These are phyloP conservation scores for Sordariomycetes sp. DNA, from an alignment of 2,329 filamentous ascomycete genomes.

Conservation along the genomic window DNA sequence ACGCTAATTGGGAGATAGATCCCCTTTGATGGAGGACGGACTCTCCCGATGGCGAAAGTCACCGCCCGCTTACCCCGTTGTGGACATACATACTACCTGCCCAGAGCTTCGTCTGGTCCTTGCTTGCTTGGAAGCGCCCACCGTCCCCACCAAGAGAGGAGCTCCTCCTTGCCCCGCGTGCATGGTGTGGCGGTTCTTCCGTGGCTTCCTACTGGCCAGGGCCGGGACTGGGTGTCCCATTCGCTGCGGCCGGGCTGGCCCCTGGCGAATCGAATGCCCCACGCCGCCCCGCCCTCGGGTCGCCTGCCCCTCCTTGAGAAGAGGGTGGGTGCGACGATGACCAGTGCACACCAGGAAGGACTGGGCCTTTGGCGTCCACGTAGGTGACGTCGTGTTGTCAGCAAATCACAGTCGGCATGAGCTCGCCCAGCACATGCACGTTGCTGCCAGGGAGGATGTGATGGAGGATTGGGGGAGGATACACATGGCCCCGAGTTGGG, in stretches of 20 bases:
- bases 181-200: slow-evolving; percentile 2
- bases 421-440: background rate
- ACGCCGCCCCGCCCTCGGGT: background rate
- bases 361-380: background rate
- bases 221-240: background rate
- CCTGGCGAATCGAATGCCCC: background rate
- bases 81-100: background rate
- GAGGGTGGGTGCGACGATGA: background rate
- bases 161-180: slow-evolving; percentile 1
- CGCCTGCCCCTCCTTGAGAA: background rate
- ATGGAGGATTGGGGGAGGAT: background rate
- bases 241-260: background rate
- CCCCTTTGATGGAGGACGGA: background rate
- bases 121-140: background rate
- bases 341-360: background rate
- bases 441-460: background rate
- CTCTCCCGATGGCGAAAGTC: background rate
- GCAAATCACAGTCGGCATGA: background rate
- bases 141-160: background rate
- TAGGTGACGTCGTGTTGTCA: background rate
- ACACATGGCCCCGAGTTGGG: background rate
- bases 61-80: background rate
- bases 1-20: too few species aligned
- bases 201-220: slow-evolving; percentile 3
- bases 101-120: background rate